Evolutionary conservation across 2,329 filamentous ascomycete genomes (phyloP).

Genomic region (Colletotrichum melonis): DNA sequence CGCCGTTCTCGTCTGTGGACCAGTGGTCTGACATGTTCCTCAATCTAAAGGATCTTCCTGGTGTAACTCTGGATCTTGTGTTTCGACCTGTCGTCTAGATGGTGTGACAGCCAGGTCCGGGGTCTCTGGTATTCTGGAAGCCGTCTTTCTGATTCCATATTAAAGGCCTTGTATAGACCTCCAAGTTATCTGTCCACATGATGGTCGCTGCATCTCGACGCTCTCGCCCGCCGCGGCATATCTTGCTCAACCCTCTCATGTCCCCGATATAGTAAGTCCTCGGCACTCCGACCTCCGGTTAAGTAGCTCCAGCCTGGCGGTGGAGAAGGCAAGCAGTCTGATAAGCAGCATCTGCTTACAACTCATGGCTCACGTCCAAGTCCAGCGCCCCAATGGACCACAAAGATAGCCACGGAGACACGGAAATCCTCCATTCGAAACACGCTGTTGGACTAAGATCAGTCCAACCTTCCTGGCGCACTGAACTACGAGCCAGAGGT

Average conservation of each 20-base stretch:
- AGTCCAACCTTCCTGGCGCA: constrained; percentile 19
- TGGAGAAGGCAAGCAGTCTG: not conserved
- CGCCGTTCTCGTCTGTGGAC: not conserved
- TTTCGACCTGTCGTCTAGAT: constrained; percentile 26
- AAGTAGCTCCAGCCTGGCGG: not conserved
- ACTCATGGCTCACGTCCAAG: not conserved
- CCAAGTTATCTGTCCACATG: not conserved
- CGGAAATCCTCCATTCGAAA: not conserved
- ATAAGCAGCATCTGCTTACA: not conserved
- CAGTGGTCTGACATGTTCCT: constrained; percentile 19
- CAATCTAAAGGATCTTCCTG: constrained; percentile 28
- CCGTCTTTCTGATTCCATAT: constrained; percentile 7
- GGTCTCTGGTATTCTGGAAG: not conserved
- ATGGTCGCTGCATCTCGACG: not conserved
- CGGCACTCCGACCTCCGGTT: not conserved
- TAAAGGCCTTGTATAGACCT: constrained; percentile 10
- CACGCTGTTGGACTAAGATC: not conserved
- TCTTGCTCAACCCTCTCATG: not conserved
- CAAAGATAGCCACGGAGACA: not conserved
- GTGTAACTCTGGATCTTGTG: constrained; percentile 27
- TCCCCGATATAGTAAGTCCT: constrained; percentile 9
- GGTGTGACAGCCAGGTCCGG: constrained; percentile 24
- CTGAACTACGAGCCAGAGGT: not conserved
- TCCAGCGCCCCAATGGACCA: not conserved
- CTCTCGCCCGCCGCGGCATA: not conserved